Base-by-base conservation (phyloP, 768 basidiomycete species). In the Amanita polypyramis region DNA sequence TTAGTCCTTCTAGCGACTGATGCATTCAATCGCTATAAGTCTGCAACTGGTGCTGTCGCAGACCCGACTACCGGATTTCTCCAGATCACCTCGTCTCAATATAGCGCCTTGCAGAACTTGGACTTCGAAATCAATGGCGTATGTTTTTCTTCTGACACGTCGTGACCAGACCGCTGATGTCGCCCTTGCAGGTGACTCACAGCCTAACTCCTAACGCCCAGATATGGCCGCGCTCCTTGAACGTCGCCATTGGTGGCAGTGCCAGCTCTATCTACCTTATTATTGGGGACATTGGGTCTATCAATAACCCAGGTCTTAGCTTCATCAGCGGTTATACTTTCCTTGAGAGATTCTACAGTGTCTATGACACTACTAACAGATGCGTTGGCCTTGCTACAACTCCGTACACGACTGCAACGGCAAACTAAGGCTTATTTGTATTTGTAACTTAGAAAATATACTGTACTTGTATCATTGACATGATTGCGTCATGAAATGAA, bases 181-280 rank as follows among this genome's bases (percentile, higher is more conserved):
- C 2, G 10, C 25, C 17, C 27, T 14, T 39, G 36, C 17, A 77
- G 73, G 62, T 61, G 11, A 70, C 69, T 5, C 80, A 70, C 55
- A 74, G 75, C 57, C 53, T 85, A 49, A 77, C 75, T 3, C 59
- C 76, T 9, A 79, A 82, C 55, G 81, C 78, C 3, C 82, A 86
- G 67, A 76, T 80, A 52, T 85, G 81, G 79, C 82, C 81, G 1
- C 75, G 78, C 43, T 57, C 66, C 4, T 65, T 77, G 50, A 84
- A 85, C 64, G 60, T 65, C 12, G 61, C 63, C 29, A 70, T 86
- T 11, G 80, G 80, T 48, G 84, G 84, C 39, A 58, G 63, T 20
- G 54, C 63, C 3, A 55, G 58, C 53, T 60, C 61, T 47, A 81
- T 82, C 52, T 82, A 81, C 54, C 66, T 80, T 51, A 68, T 81